Evolutionary conservation across 2,329 filamentous ascomycete species (phyloP), one percentile per base, ranked within the genome.

Genomic region (Botrytis pseudocinerea): DNA sequence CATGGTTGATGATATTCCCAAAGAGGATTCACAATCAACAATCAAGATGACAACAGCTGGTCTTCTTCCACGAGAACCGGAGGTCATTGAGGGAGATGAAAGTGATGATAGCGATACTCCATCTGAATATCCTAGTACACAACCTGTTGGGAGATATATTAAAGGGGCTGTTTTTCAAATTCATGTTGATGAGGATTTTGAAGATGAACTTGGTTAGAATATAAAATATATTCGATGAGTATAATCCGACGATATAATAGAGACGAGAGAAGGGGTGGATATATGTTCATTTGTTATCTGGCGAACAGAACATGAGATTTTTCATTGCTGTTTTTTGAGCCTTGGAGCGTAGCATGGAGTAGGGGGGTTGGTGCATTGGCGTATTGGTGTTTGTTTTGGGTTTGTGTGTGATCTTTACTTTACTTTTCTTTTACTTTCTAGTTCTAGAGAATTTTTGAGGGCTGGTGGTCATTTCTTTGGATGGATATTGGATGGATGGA

Each of bases 181-280:
- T 12, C 74, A 75, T 73, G 61, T 64, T 61, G 73, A 70, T 73
- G 75, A 75, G 25, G 65, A 74, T 51, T 61, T 61, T 42, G 70
- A 60, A 16, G 70, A 72, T 69, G 70, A 72, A 28, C 25, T 72
- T 32, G 51, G 63, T 35, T 61, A 46, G 14, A 10, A 69, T 1
- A 57, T 42, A 42, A 1, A 57, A 44, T 9, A 28, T 4, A 57
- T 57, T 18, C 51, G 16, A 57, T 32, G 14, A 57, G n/a, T 32
- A 42, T 22, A 1, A 68, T 28, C 25, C 4, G 64, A 68, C 16
- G 35, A 57, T 20, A 69, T 57, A 32, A n/a, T 2, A 40, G 18
- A 69, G 65, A 57, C 14, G 46, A 66, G 44, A 38, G n/a, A 22
- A n/a, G 60, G 35, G 3, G 35, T 62, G 35, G 51, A 25, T 65